These are phyloP conservation scores for Russula olivacea DNA, from an alignment of 768 basidiomycete genomes.

Conservation along the genomic window DNA sequence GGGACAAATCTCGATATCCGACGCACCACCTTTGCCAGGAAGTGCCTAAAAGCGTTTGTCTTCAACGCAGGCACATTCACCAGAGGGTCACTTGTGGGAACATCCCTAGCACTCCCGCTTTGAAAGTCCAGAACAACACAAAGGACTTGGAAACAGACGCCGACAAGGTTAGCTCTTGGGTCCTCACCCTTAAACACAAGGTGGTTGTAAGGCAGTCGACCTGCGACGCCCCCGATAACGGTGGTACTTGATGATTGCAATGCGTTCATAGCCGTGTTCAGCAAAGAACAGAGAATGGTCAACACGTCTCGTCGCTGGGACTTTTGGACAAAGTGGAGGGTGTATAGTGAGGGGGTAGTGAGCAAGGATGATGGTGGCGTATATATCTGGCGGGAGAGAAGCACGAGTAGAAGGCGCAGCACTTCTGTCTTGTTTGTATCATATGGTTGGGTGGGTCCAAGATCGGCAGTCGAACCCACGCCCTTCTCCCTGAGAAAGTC, in stretches of 20 bases:
- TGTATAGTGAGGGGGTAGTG: conserved; percentile 68
- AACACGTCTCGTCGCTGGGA: conserved; percentile 78
- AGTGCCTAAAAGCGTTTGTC: conserved; percentile 89
- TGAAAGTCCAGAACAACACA: conserved; percentile 77
- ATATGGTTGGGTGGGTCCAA: conserved; percentile 53
- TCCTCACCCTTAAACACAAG: conserved; percentile 89
- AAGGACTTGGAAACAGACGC: conserved; percentile 71
- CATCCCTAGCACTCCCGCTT: conserved; percentile 63
- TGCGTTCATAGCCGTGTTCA: conserved; percentile 85
- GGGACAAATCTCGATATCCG: neutral
- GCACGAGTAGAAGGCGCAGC: conserved; percentile 77
- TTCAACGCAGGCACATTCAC: conserved; percentile 47
- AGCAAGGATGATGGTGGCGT: conserved; percentile 62
- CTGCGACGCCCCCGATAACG: conserved; percentile 63
- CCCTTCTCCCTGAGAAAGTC: conserved; percentile 76
- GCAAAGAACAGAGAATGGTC: conserved; percentile 84
- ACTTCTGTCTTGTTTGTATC: conserved; percentile 87
- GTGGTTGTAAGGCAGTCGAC: conserved; percentile 84
- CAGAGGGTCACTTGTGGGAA: conserved; percentile 40
- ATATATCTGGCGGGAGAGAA: conserved; percentile 90
- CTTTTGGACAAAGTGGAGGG: conserved; percentile 71
- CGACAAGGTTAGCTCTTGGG: conserved; percentile 61
- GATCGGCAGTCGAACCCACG: conserved; percentile 79
- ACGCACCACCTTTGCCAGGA: conserved; percentile 58
- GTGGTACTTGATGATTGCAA: conserved; percentile 42